A percentile compares a stretch with the other conserved stretches of the same genome.
Evolutionary conservation across 2,329 filamentous ascomycete species (phyloP).

Genomic region (Nothophoma quercina): DNA sequence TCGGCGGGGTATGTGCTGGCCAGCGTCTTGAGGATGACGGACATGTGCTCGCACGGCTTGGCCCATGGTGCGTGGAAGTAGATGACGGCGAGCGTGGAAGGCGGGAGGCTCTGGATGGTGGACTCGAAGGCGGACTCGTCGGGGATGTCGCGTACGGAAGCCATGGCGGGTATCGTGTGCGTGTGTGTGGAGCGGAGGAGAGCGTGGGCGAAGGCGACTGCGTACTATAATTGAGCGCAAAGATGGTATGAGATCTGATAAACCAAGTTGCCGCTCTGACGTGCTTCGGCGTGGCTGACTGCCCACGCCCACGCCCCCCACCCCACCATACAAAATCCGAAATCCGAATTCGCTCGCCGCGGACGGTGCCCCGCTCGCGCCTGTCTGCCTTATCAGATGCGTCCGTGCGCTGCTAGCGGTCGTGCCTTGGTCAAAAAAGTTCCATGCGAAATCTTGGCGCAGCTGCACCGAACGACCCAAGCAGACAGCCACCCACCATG

Average conservation of each 20-base stretch:
- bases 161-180: constrained; percentile 33
- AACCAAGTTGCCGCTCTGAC: constrained; percentile 30
- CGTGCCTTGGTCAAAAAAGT: constrained; percentile 13
- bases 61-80: constrained; percentile 99
- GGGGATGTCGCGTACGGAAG: constrained; percentile 76
- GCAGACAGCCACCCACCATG: constrained; percentile 31
- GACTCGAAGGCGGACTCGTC: constrained; percentile 76
- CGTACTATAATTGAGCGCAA: not conserved
- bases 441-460: constrained; percentile 11
- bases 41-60: constrained; percentile 94
- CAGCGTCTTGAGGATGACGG: constrained; percentile 81
- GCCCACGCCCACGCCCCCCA: not conserved
- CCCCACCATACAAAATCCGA: constrained; percentile 6
- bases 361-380: constrained; percentile 1
- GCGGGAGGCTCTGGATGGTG: constrained; percentile 71
- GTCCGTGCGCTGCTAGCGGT: constrained; percentile 7
- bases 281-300: constrained; percentile 24
- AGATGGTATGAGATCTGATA: constrained; percentile 31
- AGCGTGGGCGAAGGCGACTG: not conserved
- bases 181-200: not conserved
- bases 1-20: constrained; percentile 82
- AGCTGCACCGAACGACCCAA: constrained; percentile 7
- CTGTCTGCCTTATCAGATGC: constrained; percentile 11
- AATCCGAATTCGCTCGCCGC: not conserved
- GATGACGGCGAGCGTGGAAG: constrained; percentile 78